phyloP scores from a whole-genome alignment of 352 stramenopile genomes.

The Aphanomyces euteiches region DNA sequence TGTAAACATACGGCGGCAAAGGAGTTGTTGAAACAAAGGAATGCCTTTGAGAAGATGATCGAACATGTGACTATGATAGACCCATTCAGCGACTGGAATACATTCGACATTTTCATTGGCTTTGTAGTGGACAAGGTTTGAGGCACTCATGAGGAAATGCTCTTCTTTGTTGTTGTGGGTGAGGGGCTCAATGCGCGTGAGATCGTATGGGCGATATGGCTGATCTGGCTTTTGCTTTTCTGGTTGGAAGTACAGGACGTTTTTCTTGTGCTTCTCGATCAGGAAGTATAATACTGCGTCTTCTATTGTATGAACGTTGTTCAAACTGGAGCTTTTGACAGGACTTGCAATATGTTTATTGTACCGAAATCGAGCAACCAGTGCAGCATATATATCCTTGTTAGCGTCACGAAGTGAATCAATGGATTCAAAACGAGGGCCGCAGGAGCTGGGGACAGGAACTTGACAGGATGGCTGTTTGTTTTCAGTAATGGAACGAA shows the following conservation, averaged over 20 bases:
- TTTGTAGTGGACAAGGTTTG: conserved; percentile 55
- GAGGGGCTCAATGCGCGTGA: conserved; percentile 42
- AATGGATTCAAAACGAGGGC: conserved; percentile 12
- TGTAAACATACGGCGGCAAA: conserved; percentile 54
- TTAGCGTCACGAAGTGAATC: conserved; percentile 30
- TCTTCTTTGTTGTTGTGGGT: conserved; percentile 40
- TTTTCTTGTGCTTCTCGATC: conserved; percentile 58
- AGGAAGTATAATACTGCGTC: conserved; percentile 70
- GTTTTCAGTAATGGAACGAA: not conserved
- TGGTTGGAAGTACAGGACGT: conserved; percentile 64
- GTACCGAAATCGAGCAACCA: conserved; percentile 32
- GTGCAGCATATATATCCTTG: conserved; percentile 35
- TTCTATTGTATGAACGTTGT: conserved; percentile 41
- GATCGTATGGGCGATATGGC: conserved; percentile 51
- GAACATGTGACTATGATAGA: conserved; percentile 75
- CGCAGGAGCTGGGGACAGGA: too few species aligned
- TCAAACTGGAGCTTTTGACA: not conserved
- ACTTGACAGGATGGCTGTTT: too few species aligned
- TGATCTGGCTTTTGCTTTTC: conserved; percentile 23
- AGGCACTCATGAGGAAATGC: conserved; percentile 66
- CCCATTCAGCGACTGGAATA: conserved; percentile 62
- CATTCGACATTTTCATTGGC: conserved; percentile 44
- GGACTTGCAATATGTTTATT: not conserved
- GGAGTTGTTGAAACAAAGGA: conserved; percentile 70
- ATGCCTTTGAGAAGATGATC: conserved; percentile 61